Evolutionary conservation across 1,139 yeast species (phyloP).

Genomic region (Debaryomyces nepalensis): DNA sequence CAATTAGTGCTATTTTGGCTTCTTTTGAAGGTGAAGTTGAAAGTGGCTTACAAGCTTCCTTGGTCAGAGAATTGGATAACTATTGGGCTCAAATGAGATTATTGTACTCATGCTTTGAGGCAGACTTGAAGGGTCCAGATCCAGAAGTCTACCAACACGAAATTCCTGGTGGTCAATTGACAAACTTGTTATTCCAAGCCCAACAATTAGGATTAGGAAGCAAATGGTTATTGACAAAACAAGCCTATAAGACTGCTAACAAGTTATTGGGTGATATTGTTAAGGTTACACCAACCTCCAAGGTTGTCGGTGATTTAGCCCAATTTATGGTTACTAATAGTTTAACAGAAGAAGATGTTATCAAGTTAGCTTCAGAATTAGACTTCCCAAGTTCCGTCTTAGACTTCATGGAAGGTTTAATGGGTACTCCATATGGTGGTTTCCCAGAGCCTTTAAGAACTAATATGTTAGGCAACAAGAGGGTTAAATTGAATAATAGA

Average conservation of each 20-base stretch:
- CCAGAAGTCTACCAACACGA: slow-evolving; percentile 98
- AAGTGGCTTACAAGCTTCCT: slow-evolving; percentile 68
- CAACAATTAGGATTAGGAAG: slow-evolving; percentile 97
- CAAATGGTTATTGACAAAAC: slow-evolving; percentile 95
- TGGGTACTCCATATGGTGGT: slow-evolving; percentile 99
- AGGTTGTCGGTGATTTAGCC: slow-evolving; percentile 98
- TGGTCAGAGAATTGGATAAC: slow-evolving; percentile 81
- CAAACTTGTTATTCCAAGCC: slow-evolving; percentile 97
- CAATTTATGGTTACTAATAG: slow-evolving; percentile 98
- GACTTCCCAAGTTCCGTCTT: slow-evolving; percentile 98
- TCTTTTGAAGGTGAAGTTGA: slow-evolving; percentile 86
- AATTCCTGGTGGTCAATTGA: slow-evolving; percentile 99
- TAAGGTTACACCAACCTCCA: slow-evolving; percentile 97
- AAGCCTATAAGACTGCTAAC: slow-evolving; percentile 90
- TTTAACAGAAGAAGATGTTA: slow-evolving; percentile 81
- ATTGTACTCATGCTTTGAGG: slow-evolving; percentile 94
- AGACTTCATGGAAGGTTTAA: slow-evolving; percentile 97
- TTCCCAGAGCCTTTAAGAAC: slow-evolving; percentile 99
- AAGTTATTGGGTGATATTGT: slow-evolving; percentile 91
- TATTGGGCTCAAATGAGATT: slow-evolving; percentile 99
- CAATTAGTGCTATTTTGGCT: slow-evolving; percentile 89
- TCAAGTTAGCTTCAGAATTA: slow-evolving; percentile 81
- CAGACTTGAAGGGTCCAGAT: slow-evolving; percentile 98
- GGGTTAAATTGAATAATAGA: slow-evolving; percentile 84
- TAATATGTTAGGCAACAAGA: slow-evolving; percentile 78